A percentile compares a stretch with the other conserved stretches of the same genome.
Evolutionary conservation across 1,284 basidiomycete genomes (phyloP).

Genomic region (Heterobasidion occidentale): DNA sequence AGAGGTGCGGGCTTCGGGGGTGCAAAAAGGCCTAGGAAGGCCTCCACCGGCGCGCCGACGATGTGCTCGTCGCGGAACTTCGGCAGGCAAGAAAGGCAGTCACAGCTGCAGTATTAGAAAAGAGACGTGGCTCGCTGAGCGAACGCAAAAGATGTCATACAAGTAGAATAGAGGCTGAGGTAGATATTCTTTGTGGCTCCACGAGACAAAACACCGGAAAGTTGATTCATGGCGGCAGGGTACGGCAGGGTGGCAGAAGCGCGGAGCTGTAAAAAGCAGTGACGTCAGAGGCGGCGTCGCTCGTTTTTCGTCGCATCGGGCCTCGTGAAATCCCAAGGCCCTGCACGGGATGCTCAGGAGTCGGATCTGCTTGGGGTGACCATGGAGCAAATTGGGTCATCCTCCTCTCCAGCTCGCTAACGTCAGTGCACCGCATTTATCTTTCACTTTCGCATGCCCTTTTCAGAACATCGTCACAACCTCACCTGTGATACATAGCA

Average conservation of each 20-base stretch:
- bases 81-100: no score
- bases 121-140: no score
- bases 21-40: neutral
- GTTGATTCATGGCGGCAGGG: neutral
- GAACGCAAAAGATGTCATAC: no score
- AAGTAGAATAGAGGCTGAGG: no score
- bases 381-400: neutral
- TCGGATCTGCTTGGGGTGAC: neutral
- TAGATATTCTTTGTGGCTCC: no score
- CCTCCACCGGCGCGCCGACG: neutral
- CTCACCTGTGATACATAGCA: neutral
- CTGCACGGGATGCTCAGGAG: neutral
- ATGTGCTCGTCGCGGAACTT: no score
- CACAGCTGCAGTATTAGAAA: no score
- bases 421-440: neutral
- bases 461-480: neutral
- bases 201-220: no score
- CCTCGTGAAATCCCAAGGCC: no score
- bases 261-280: neutral
- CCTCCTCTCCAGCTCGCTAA: neutral
- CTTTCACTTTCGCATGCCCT: no score
- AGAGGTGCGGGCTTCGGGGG: no score
- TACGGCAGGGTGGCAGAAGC: neutral
- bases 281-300: neutral
- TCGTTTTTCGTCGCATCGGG: neutral